phyloP scores from a whole-genome alignment of 164 flowering plant species.

The Liriodendron chinense region DNA sequence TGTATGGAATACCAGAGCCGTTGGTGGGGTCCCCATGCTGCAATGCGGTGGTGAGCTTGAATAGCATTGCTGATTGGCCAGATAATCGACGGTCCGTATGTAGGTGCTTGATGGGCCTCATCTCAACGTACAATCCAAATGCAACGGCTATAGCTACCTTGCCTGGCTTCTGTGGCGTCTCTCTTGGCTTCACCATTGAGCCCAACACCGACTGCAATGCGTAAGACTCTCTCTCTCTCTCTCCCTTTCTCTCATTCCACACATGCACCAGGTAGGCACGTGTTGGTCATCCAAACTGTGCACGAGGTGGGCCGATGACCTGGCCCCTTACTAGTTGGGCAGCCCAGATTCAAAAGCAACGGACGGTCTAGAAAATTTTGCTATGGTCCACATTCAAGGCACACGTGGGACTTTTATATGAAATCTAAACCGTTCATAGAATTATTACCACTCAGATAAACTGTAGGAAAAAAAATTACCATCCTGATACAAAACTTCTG shows the following conservation, averaged over 20 bases:
- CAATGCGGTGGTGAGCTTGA: constrained; percentile 37
- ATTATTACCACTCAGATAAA: too few species aligned
- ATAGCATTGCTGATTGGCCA: constrained; percentile 21
- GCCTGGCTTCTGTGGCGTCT: constrained; percentile 60
- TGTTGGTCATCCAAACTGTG: too few species aligned
- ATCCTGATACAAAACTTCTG: too few species aligned
- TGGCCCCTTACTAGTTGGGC: too few species aligned
- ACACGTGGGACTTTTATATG: too few species aligned
- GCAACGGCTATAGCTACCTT: constrained; percentile 53
- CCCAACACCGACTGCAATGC: constrained; percentile 51
- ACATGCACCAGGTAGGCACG: too few species aligned
- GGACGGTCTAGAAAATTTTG: too few species aligned
- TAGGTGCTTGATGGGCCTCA: constrained; percentile 43
- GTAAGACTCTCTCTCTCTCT: constrained; percentile 18
- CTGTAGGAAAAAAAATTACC: too few species aligned
- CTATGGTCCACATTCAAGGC: too few species aligned
- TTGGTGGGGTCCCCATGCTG: constrained; percentile 53
- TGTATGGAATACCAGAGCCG: constrained; percentile 49
- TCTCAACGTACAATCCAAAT: constrained; percentile 36
- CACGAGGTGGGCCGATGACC: too few species aligned
- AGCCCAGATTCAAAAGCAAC: too few species aligned
- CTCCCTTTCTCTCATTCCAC: neutral
- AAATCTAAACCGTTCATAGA: too few species aligned
- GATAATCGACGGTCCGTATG: constrained; percentile 34
- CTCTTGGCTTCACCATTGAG: constrained; percentile 52